These are phyloP conservation scores for Xylaria hypoxylon DNA, from an alignment of 2,329 filamentous ascomycete genomes.

Conservation along the genomic window DNA sequence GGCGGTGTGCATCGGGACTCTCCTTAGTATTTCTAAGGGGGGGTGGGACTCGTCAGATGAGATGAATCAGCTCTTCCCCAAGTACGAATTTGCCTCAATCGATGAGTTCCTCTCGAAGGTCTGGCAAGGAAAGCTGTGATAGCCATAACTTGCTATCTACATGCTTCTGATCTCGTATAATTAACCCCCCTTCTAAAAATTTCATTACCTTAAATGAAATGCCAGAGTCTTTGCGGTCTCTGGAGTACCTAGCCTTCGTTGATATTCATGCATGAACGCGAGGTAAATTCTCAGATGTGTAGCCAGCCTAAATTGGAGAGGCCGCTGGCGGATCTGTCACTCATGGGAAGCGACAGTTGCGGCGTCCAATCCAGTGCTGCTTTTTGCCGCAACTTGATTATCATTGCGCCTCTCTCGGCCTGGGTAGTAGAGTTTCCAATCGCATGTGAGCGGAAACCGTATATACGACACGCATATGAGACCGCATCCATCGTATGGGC, in stretches of 20 bases:
- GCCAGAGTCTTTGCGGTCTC: not conserved
- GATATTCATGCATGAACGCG: not conserved
- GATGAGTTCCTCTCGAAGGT: conserved; percentile 36
- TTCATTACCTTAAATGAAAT: not conserved
- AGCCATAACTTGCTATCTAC: not conserved
- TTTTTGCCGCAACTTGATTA: too few relatives aligned
- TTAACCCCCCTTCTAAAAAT: not conserved
- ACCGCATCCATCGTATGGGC: too few relatives aligned
- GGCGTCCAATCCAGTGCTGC: too few relatives aligned
- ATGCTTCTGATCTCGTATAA: not conserved
- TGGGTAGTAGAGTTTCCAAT: too few relatives aligned
- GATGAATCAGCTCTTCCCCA: conserved; percentile 35
- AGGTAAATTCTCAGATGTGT: not conserved
- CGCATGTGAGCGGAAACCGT: too few relatives aligned
- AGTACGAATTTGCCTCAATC: conserved; percentile 29
- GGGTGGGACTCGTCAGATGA: conserved; percentile 43
- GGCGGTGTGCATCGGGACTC: conserved; percentile 55
- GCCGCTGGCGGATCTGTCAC: too few relatives aligned
- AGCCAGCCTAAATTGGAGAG: not conserved
- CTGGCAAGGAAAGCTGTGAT: conserved; percentile 52
- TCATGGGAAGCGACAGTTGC: too few relatives aligned
- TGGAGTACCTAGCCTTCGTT: not conserved
- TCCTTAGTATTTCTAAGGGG: conserved; percentile 56
- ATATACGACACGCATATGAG: too few relatives aligned
- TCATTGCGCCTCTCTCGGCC: too few relatives aligned